These are phyloP conservation scores for Fusarium veterinarium DNA, from an alignment of 2,329 filamentous ascomycete genomes.

Conservation along the genomic window DNA sequence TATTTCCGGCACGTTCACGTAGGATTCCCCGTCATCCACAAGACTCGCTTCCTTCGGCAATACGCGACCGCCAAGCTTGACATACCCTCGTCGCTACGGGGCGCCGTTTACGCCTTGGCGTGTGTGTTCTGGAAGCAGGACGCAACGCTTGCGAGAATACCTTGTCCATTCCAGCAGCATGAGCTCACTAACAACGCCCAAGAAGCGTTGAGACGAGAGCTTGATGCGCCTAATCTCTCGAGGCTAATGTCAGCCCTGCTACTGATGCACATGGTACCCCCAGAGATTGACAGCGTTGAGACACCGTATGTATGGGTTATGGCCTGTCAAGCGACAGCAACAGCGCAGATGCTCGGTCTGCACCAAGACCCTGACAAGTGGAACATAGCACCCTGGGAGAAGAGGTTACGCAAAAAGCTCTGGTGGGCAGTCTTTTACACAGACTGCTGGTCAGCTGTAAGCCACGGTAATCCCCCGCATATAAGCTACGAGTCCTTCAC, in stretches of 20 bases:
- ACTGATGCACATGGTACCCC: conserved; percentile 58
- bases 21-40: conserved; percentile 57
- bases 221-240: conserved; percentile 59
- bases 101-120: conserved; percentile 58
- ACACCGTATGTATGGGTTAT: conserved; percentile 59
- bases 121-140: conserved; percentile 57
- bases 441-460: conserved; percentile 59
- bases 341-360: conserved; percentile 59
- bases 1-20: conserved; percentile 61
- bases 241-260: conserved; percentile 60
- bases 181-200: conserved; percentile 56
- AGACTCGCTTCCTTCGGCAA: conserved; percentile 55
- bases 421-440: conserved; percentile 59
- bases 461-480: conserved; percentile 60
- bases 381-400: conserved; percentile 57
- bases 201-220: conserved; percentile 56
- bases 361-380: conserved; percentile 57
- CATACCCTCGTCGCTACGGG: conserved; percentile 58
- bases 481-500: conserved; percentile 55
- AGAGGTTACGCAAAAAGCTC: conserved; percentile 56
- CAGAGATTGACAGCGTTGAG: conserved; percentile 59
- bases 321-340: conserved; percentile 56
- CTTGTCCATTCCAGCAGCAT: conserved; percentile 54
- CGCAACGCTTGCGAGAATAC: conserved; percentile 38
- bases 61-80: conserved; percentile 52